Evolutionary conservation across 2,329 filamentous ascomycete genomes (phyloP).

Genomic region (Hyphodiscus sp.): DNA sequence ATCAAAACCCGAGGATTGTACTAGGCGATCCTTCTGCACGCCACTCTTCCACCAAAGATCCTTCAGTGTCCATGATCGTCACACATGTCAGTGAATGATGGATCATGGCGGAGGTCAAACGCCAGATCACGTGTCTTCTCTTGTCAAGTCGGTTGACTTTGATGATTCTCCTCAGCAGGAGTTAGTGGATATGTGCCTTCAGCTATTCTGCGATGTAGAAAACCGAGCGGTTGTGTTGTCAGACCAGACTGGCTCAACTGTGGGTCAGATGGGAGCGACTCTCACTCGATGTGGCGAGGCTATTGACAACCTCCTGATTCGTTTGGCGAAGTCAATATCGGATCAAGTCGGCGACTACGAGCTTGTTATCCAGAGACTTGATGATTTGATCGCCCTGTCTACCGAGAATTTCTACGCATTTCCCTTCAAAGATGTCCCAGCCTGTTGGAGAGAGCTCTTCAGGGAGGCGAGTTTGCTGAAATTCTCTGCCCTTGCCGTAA

Average conservation of each 20-base stretch:
- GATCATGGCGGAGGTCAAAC: background rate
- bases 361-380: conserved; percentile 34
- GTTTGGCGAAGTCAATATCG: conserved; percentile 9
- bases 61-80: no score
- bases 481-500: conserved; percentile 36
- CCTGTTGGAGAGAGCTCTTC: conserved; percentile 64
- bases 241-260: background rate
- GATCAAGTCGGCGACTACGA: conserved; percentile 4
- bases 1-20: no score
- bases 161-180: background rate
- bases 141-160: background rate
- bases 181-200: conserved; percentile 1
- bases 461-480: conserved; percentile 63
- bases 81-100: background rate
- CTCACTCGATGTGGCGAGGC: conserved; percentile 12
- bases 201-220: conserved; percentile 1
- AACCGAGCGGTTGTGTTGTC: background rate
- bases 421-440: conserved; percentile 58
- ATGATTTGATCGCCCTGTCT: conserved; percentile 52
- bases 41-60: no score
- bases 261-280: background rate
- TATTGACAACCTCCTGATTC: conserved; percentile 14
- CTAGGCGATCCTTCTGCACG: no score
- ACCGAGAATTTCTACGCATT: conserved; percentile 65
- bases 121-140: background rate